Percentiles rank a stretch among this genome's conserved stretches.
Conservation (phyloP, 2,329 filamentous ascomycete species). For the Dactylellina parvicollis region DNA sequence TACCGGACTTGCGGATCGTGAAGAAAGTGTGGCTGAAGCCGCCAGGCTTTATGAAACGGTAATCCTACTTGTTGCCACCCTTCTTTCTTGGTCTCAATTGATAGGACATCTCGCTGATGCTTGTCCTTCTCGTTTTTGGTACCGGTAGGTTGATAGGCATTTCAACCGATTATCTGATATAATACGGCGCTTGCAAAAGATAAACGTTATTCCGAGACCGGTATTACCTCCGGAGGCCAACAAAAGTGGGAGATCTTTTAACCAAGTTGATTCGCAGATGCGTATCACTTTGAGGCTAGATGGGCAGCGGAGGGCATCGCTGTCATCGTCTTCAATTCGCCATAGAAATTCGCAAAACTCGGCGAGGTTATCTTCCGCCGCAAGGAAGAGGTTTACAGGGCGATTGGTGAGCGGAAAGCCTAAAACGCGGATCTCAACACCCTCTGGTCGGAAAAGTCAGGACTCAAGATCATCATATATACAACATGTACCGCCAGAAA, state of each 20-base stretch:
- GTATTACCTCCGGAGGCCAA: conserved; percentile 70
- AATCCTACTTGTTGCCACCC: neutral
- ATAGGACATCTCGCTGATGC: no score
- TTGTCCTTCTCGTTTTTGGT: neutral
- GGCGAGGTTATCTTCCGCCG: conserved; percentile 1
- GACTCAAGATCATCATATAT: conserved; percentile 15
- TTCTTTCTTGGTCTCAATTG: no score
- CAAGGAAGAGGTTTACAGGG: conserved; percentile 24
- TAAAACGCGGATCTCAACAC: neutral
- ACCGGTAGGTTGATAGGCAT: conserved; percentile 66
- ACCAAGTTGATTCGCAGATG: conserved; percentile 61
- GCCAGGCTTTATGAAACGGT: conserved; percentile 71
- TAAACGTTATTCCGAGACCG: conserved; percentile 65
- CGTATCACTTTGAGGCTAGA: conserved; percentile 57
- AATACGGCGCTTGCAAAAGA: conserved; percentile 47
- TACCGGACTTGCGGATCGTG: conserved; percentile 68
- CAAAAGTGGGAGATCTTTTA: conserved; percentile 68
- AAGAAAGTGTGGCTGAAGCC: conserved; percentile 71
- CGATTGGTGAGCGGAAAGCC: conserved; percentile 17
- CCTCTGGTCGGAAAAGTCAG: conserved; percentile 1
- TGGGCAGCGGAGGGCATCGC: conserved; percentile 40
- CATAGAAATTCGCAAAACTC: conserved; percentile 1
- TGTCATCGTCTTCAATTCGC: conserved; percentile 29
- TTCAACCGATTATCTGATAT: conserved; percentile 64
- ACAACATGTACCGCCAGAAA: conserved; percentile 17